phyloP scores from a whole-genome alignment of 2,329 filamentous ascomycete species.

The Stemphylium beticola region DNA sequence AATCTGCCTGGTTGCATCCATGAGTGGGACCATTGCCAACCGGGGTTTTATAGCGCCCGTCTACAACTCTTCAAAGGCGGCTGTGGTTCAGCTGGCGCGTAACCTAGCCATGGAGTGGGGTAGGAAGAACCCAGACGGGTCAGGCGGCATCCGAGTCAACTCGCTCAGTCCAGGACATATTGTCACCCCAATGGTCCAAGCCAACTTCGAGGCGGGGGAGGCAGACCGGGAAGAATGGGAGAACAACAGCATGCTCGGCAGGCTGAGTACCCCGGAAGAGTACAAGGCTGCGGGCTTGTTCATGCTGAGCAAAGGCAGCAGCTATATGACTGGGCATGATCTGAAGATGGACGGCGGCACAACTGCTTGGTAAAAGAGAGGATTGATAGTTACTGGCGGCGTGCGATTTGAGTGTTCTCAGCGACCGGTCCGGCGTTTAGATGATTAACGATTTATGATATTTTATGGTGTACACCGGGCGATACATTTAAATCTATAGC shows the following conservation, averaged over 20 bases:
- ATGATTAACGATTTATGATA: background rate
- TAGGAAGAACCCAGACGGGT: slow-evolving; percentile 51
- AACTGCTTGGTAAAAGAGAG: slow-evolving; percentile 37
- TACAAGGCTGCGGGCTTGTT: slow-evolving; percentile 45
- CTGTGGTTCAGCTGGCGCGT: slow-evolving; percentile 71
- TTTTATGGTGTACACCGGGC: background rate
- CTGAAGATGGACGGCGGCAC: slow-evolving; percentile 45
- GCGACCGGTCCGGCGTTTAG: background rate
- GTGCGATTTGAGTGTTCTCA: slow-evolving; percentile 3
- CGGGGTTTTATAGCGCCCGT: slow-evolving; percentile 67
- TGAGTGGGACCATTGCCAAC: slow-evolving; percentile 67
- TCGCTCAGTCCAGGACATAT: slow-evolving; percentile 81
- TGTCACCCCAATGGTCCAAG: slow-evolving; percentile 80
- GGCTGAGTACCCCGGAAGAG: slow-evolving; percentile 43
- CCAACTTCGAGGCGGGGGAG: slow-evolving; percentile 73
- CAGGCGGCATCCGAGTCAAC: slow-evolving; percentile 76
- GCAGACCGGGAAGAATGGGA: slow-evolving; percentile 72
- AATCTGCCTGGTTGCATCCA: slow-evolving; percentile 66
- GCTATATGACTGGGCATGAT: slow-evolving; percentile 47
- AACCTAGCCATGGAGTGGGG: slow-evolving; percentile 75
- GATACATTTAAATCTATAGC: background rate
- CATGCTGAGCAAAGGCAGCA: slow-evolving; percentile 44
- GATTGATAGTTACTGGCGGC: background rate
- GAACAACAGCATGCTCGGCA: slow-evolving; percentile 78
- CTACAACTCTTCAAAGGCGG: slow-evolving; percentile 79